phyloP scores from a whole-genome alignment of 805 yeast genomes.

The Cyberlindnera nakhonratchasimensis region DNA sequence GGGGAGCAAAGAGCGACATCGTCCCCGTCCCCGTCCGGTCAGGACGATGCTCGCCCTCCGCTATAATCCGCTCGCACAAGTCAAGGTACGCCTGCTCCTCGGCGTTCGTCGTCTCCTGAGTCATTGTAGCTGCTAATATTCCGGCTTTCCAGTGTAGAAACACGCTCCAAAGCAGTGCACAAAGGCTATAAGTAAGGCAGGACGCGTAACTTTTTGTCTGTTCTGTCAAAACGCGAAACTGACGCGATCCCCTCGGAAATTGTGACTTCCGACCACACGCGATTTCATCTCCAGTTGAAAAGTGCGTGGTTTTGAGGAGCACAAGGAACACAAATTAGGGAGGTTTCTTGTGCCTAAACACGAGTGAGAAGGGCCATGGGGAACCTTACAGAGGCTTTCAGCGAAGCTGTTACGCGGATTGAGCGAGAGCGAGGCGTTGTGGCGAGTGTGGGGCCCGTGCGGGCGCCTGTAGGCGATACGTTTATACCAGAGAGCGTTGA shows the following conservation, averaged over 20 bases:
- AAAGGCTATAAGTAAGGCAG: no score
- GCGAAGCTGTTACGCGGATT: constrained; percentile 6
- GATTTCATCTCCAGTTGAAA: no score
- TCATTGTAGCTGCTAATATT: neutral
- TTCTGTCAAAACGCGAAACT: no score
- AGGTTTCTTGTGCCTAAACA: no score
- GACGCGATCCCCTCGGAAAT: no score
- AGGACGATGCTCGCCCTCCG: constrained; percentile 85
- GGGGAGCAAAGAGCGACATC: constrained; percentile 86
- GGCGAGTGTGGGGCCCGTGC: neutral
- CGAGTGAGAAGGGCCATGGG: constrained; percentile 13
- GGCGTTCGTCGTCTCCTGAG: constrained; percentile 14
- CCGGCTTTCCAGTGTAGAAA: no score
- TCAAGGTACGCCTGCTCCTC: constrained; percentile 89
- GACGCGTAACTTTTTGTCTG: no score
- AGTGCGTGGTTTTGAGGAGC: no score
- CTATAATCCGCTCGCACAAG: constrained; percentile 70
- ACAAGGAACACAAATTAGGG: no score
- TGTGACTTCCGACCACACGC: neutral
- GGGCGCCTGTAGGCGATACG: constrained; percentile 20
- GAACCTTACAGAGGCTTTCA: constrained; percentile 18
- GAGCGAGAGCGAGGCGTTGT: constrained; percentile 14
- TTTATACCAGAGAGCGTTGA: constrained; percentile 24
- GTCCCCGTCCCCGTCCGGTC: constrained; percentile 99
- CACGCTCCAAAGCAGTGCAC: no score